These are phyloP conservation scores for Leccinum variicolor DNA, from an alignment of 768 basidiomycete genomes.

Conservation along the genomic window DNA sequence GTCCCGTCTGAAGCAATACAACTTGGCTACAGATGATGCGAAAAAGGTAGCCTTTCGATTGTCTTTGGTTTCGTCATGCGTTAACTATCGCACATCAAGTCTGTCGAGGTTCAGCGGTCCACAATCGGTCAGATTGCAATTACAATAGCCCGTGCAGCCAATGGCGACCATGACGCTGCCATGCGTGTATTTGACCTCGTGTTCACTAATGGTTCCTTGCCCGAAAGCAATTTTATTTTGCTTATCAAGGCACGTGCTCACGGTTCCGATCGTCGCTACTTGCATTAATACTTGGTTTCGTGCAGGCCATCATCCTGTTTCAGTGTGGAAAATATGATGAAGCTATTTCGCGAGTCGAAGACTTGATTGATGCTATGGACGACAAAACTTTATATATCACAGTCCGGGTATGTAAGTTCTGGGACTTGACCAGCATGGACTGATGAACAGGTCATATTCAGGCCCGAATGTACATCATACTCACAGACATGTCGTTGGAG, in stretches of 20 bases:
- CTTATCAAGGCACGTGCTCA: conserved; percentile 5
- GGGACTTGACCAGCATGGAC: no score
- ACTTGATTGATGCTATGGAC: not conserved
- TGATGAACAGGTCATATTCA: no score
- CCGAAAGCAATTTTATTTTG: conserved; percentile 8
- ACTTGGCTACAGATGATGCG: conserved; percentile 1
- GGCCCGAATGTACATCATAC: no score
- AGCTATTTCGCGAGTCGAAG: not conserved
- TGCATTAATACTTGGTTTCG: not conserved
- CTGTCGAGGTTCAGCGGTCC: conserved; percentile 4
- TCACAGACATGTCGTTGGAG: no score
- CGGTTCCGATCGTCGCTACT: fast-evolving
- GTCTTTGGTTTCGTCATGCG: no score
- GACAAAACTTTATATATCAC: not conserved
- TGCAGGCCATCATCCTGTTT: conserved; percentile 7
- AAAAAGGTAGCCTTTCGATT: not conserved
- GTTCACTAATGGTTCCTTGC: not conserved
- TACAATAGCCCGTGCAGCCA: not conserved
- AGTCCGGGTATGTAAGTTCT: not conserved
- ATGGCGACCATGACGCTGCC: conserved; percentile 2
- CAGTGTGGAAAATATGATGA: conserved; percentile 2
- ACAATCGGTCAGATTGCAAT: conserved; percentile 9
- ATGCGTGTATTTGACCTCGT: conserved; percentile 8
- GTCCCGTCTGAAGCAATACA: not conserved
- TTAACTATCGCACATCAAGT: not conserved